Evolutionary conservation across 1,284 basidiomycete species (phyloP), one percentile per base, ranked within the genome.

Genomic region (Trametes pubescens): DNA sequence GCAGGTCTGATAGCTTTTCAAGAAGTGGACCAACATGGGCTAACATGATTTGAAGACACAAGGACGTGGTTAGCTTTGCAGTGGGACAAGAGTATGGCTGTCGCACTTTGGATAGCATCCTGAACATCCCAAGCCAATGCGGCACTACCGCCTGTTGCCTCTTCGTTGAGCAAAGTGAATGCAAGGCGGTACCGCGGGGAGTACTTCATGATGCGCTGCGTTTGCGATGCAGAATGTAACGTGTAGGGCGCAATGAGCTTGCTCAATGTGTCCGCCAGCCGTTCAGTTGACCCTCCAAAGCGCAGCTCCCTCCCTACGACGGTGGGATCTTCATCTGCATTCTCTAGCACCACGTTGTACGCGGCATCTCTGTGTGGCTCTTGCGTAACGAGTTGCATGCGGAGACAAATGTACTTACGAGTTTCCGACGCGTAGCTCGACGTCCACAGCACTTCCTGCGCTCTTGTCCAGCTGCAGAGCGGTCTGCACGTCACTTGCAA

Each of bases 101-200:
- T 4, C 55, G 70, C 66, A 95, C 95, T 81, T 37, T 79, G 69
- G 9, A 96, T 80, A 8, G 88, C 88, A 29, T 76, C 69, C 48
- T 86, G 78, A 16, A 95, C 81, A 54, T 94, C 87, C 96, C 95
- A 98, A 8, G 82, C 81, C 35, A 82, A 68, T 10, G 90, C 83
- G 29, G 83, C 83, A 34, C 78, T 79, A 4, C 92, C 90, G n/a
- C 83, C 82, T 1, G 89, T 80, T 8, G 91, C 85, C 73, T 98
- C 92, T 79, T 98, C 94, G 73, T 98, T 96, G 56, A 98, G 78
- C 3, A 98, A 80, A 21, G 89, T 90, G 77, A 95, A 95, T 6
- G 92, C 86, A 21, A 95, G 82, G 47, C 92, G 90, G 73, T 94
- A 93, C 51, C 87, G 87, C 6, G 89, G 84, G 13, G 94, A 84